Percentiles rank a stretch among this genome's conserved stretches.
Evolutionary conservation across 1,284 basidiomycete species (phyloP).

Genomic region (Moesziomyces sp.): DNA sequence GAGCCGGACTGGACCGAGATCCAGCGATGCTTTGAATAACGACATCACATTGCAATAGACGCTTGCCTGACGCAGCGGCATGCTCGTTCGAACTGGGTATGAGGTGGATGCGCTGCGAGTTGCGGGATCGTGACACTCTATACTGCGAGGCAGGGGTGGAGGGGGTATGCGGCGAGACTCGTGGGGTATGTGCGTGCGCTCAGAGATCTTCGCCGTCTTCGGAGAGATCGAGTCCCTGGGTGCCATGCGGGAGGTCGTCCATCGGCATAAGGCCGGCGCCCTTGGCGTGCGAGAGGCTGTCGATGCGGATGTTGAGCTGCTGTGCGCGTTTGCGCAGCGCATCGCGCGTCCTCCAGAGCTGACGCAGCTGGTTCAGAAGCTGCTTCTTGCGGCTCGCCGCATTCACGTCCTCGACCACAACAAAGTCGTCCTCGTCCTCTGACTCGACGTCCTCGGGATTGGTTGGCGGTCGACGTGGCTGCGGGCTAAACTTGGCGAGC

Average conservation of each 20-base stretch:
- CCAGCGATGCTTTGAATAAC: constrained; percentile 2
- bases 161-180: background rate
- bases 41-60: background rate
- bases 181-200: background rate
- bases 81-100: background rate
- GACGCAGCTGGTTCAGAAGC: constrained; percentile 37
- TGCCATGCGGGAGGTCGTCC: constrained; percentile 17
- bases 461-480: constrained; percentile 3
- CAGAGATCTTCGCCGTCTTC: constrained; percentile 29
- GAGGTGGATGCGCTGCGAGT: background rate
- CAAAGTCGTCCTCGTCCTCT: constrained; percentile 41
- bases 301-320: constrained; percentile 42
- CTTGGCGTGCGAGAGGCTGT: constrained; percentile 32
- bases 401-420: constrained; percentile 42
- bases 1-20: constrained; percentile 22
- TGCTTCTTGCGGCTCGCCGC: constrained; percentile 27
- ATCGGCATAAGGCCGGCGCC: constrained; percentile 30
- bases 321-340: constrained; percentile 26
- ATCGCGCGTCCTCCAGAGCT: constrained; percentile 39
- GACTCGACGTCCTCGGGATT: constrained; percentile 18
- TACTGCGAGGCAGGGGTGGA: background rate
- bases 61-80: background rate
- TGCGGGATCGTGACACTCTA: background rate
- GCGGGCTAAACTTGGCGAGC: constrained; percentile 22
- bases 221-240: background rate